These are phyloP conservation scores for Oryza meridionalis DNA, from an alignment of 176 grass and related monocot species.

Conservation along the genomic window DNA sequence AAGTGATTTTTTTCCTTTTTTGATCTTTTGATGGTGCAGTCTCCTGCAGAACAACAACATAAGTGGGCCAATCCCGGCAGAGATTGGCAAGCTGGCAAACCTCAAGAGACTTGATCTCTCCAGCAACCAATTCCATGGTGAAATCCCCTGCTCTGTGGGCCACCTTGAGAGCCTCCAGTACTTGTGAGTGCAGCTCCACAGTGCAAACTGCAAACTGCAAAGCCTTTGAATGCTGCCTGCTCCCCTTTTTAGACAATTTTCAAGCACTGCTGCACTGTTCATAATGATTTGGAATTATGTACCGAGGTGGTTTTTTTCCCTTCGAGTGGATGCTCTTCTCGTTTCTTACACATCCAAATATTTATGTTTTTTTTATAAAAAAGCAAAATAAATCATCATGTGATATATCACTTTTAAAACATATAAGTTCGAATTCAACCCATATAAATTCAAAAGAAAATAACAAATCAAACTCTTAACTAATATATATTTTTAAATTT, in stretches of 20 bases:
- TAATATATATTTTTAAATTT: too few species aligned
- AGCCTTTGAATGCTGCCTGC: neutral
- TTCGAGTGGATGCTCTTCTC: too few species aligned
- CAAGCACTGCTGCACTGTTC: slow-evolving; percentile 19
- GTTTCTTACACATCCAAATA: too few species aligned
- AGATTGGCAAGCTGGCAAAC: slow-evolving; percentile 72
- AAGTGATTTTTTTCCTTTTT: neutral
- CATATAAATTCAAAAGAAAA: too few species aligned
- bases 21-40: slow-evolving; percentile 37
- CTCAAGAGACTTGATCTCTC: slow-evolving; percentile 92
- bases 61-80: slow-evolving; percentile 62
- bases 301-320: too few species aligned
- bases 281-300: neutral
- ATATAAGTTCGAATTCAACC: too few species aligned
- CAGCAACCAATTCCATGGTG: slow-evolving; percentile 69
- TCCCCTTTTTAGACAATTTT: neutral
- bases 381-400: too few species aligned
- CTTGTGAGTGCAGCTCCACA: slow-evolving; percentile 58
- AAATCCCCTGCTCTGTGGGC: slow-evolving; percentile 63
- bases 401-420: too few species aligned
- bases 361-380: too few species aligned
- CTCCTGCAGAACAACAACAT: slow-evolving; percentile 94
- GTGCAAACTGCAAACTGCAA: neutral
- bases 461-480: too few species aligned
- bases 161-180: slow-evolving; percentile 82